These are phyloP conservation scores for Termitomyces sp. DNA, from an alignment of 768 basidiomycete species.

Conservation along the genomic window DNA sequence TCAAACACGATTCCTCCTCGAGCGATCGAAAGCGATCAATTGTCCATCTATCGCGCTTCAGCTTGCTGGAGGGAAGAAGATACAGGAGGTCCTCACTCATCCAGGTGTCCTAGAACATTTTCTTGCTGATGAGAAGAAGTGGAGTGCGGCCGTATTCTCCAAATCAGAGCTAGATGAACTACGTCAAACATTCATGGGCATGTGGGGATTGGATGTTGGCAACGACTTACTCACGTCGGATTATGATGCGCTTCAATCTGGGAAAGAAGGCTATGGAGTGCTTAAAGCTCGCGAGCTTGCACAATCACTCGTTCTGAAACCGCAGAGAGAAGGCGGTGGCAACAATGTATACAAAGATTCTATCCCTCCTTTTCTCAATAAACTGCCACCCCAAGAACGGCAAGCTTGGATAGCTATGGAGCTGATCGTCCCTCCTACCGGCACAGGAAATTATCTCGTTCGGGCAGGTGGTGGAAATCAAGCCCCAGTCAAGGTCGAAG, in stretches of 20 bases:
- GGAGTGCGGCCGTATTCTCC: conserved; percentile 27
- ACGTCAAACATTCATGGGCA: conserved; percentile 77
- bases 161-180: conserved; percentile 47
- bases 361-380: conserved; percentile 74
- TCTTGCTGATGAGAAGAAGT: conserved; percentile 39
- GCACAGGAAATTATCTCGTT: conserved; percentile 69
- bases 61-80: conserved; percentile 94
- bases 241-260: conserved; percentile 18
- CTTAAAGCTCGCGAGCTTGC: conserved; percentile 47
- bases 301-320: conserved; percentile 79
- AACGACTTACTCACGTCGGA: conserved; percentile 31
- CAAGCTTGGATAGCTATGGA: conserved; percentile 97
- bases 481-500: conserved; percentile 53
- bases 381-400: conserved; percentile 54
- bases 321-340: conserved; percentile 97
- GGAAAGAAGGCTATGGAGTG: conserved; percentile 38
- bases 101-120: conserved; percentile 74
- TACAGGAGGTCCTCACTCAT: conserved; percentile 83
- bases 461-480: conserved; percentile 55
- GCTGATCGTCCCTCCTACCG: conserved; percentile 75
- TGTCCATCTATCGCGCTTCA: conserved; percentile 90
- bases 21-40: conserved; percentile 83
- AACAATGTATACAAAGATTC: conserved; percentile 90
- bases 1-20: conserved; percentile 70
- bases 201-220: conserved; percentile 77